Conservation (phyloP, 1,284 basidiomycete genomes). For the Cryptococcus amylolentus region DNA sequence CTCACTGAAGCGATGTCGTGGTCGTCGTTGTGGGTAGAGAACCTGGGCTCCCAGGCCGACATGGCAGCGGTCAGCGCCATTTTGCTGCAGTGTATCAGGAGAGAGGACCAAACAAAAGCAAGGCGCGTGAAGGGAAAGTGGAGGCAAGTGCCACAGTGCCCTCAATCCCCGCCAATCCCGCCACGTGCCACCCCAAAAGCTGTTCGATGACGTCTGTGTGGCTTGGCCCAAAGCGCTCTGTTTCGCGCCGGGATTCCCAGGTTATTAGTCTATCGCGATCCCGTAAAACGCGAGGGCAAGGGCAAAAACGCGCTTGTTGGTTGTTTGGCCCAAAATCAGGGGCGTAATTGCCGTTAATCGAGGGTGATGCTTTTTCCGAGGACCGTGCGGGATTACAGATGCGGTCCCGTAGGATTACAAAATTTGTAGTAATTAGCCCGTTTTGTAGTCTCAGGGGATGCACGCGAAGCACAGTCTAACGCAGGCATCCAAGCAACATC, state of each 20-base stretch:
- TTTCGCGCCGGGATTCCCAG: background rate
- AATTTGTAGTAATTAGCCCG: background rate
- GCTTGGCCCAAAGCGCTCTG: background rate
- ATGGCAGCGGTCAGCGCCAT: background rate
- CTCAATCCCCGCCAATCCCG: no score
- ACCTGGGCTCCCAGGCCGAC: background rate
- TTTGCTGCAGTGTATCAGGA: no score
- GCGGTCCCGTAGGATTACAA: background rate
- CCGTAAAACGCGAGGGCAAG: no score
- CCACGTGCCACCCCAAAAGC: no score
- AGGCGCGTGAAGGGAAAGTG: no score
- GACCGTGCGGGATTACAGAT: background rate
- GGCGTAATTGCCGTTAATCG: background rate
- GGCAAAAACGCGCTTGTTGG: background rate
- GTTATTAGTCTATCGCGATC: background rate
- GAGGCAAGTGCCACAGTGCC: no score
- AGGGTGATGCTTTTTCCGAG: background rate
- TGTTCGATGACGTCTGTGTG: no score
- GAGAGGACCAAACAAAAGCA: no score
- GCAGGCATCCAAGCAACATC: background rate
- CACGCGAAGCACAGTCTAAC: background rate
- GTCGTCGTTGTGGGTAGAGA: conserved; percentile 16
- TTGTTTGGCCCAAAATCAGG: background rate
- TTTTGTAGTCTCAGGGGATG: background rate
- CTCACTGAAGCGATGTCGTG: conserved; percentile 16